phyloP scores from a whole-genome alignment of 2,329 filamentous ascomycete genomes.

The Leptoxyphium fumago region DNA sequence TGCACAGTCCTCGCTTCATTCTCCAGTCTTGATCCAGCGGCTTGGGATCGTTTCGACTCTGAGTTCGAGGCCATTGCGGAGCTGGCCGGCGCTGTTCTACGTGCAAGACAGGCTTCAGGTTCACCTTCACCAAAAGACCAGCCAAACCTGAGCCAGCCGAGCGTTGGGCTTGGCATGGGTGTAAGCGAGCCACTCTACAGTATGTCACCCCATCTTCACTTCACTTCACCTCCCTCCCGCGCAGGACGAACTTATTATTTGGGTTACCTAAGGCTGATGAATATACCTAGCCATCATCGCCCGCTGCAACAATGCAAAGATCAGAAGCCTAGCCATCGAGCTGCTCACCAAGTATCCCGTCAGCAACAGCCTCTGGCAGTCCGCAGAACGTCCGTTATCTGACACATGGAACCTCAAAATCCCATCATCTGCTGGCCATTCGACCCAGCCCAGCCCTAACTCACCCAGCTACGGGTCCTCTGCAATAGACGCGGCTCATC shows the following conservation, averaged over 20 bases:
- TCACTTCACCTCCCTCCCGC: no score
- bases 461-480: neutral
- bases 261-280: no score
- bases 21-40: conserved; percentile 4
- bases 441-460: neutral
- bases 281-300: neutral
- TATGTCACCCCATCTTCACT: neutral
- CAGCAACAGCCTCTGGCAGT: neutral
- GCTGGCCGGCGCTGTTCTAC: conserved; percentile 12
- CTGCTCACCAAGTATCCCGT: neutral
- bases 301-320: neutral
- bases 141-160: neutral
- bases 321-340: neutral
- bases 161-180: neutral
- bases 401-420: neutral
- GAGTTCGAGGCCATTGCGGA: conserved; percentile 19
- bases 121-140: neutral
- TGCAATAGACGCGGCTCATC: neutral
- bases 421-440: neutral
- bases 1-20: conserved; percentile 17
- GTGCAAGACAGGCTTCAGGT: neutral
- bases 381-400: neutral
- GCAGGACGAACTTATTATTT: no score
- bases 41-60: conserved; percentile 9
- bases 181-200: neutral